Conservation (phyloP, 768 basidiomycete species). For the Panus rudis region DNA sequence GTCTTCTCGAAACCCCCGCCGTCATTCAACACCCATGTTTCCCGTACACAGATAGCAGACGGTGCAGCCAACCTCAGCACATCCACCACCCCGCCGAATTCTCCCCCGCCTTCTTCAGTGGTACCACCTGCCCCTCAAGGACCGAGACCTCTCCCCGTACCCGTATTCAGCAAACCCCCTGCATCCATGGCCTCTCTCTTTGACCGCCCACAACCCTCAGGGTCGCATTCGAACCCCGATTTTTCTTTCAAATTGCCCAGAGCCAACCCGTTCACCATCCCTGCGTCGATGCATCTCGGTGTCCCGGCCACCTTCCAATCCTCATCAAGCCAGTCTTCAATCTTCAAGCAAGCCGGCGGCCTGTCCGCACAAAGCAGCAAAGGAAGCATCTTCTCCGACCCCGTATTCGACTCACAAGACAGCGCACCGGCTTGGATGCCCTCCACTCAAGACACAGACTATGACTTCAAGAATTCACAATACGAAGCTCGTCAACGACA, state of each 20-base stretch:
- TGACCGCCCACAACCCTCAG: constrained; percentile 38
- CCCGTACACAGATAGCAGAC: too few relatives aligned
- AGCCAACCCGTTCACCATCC: constrained; percentile 34
- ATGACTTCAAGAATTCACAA: constrained; percentile 25
- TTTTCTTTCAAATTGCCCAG: constrained; percentile 28
- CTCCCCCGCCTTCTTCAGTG: constrained; percentile 32
- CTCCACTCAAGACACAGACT: constrained; percentile 54
- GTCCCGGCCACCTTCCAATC: constrained; percentile 26
- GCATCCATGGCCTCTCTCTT: too few relatives aligned
- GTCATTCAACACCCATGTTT: neutral
- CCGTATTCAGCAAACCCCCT: constrained; percentile 55
- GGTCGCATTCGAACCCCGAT: constrained; percentile 15
- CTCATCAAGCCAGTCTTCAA: constrained; percentile 14
- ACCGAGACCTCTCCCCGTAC: constrained; percentile 31
- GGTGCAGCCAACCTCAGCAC: constrained; percentile 23
- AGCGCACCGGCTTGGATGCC: constrained; percentile 47
- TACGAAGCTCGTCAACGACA: constrained; percentile 4
- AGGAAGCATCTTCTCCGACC: constrained; percentile 45
- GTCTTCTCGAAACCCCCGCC: too few relatives aligned
- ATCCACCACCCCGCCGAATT: constrained; percentile 52
- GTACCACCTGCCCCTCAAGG: too few relatives aligned
- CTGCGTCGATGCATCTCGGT: constrained; percentile 39
- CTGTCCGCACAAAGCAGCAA: constrained; percentile 46
- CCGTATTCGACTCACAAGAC: constrained; percentile 42
- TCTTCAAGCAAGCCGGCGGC: constrained; percentile 11